These are phyloP conservation scores for sorghum (Sorghum bicolor) DNA, from an alignment of 176 grass and related monocot genomes.

Conservation along the genomic window DNA sequence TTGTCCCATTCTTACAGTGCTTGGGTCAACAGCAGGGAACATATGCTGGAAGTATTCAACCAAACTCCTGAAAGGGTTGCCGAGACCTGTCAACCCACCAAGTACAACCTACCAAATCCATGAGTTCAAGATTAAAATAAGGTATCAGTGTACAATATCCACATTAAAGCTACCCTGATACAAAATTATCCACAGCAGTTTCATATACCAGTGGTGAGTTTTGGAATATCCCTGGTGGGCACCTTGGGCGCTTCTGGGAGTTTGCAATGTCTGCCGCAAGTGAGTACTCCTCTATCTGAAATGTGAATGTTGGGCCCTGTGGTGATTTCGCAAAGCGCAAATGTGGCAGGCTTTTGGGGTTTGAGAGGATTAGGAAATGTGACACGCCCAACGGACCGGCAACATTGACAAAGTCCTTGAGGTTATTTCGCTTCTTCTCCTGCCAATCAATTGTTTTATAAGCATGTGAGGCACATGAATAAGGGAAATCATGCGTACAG, in stretches of 20 bases:
- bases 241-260: slow-evolving; percentile 54
- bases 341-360: slow-evolving; percentile 52
- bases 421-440: slow-evolving; percentile 72
- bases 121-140: slow-evolving; percentile 14
- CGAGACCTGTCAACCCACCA: slow-evolving; percentile 40
- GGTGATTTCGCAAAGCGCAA: slow-evolving; percentile 43
- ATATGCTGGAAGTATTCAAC: slow-evolving; percentile 54
- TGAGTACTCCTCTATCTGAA: slow-evolving; percentile 52
- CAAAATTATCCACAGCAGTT: background rate
- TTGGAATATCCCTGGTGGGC: slow-evolving; percentile 56
- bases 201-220: slow-evolving; percentile 53
- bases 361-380: slow-evolving; percentile 66
- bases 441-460: slow-evolving; percentile 9
- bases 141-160: background rate
- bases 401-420: slow-evolving; percentile 65
- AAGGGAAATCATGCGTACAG: background rate
- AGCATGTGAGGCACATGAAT: background rate
- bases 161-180: background rate
- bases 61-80: slow-evolving; percentile 36
- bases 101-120: slow-evolving; percentile 46
- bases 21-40: slow-evolving; percentile 55
- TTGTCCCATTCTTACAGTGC: slow-evolving; percentile 36
- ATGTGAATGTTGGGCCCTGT: slow-evolving; percentile 51
- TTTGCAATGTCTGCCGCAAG: slow-evolving; percentile 51
- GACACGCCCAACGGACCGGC: slow-evolving; percentile 57